phyloP scores from a whole-genome alignment of 225 moss, liverwort and hornwort genomes.

The Bryum argenteum region DNA sequence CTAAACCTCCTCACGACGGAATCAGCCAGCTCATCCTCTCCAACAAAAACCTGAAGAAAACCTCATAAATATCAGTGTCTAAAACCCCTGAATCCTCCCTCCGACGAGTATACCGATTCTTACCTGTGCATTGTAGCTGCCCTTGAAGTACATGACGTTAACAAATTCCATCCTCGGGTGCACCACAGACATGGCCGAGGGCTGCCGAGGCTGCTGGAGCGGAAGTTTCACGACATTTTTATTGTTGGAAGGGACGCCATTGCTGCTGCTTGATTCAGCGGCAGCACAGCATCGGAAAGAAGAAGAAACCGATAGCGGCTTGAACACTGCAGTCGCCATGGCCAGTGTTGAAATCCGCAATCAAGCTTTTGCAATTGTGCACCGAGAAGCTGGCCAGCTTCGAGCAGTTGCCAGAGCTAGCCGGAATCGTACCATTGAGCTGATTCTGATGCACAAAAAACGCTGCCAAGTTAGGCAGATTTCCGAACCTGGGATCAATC shows the following conservation, averaged over 20 bases:
- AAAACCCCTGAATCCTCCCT: neutral
- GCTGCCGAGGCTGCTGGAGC: slow-evolving; percentile 28
- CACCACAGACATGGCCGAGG: slow-evolving; percentile 43
- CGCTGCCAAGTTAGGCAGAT: neutral
- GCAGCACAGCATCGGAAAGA: slow-evolving; percentile 31
- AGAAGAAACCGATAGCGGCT: slow-evolving; percentile 27
- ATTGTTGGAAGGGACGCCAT: slow-evolving; percentile 18
- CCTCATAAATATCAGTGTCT: slow-evolving; percentile 1
- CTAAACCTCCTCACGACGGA: slow-evolving; percentile 89
- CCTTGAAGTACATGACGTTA: slow-evolving; percentile 92
- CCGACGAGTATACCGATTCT: neutral
- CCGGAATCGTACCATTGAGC: slow-evolving; percentile 34
- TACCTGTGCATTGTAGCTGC: slow-evolving; percentile 80
- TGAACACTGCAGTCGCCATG: slow-evolving; percentile 29
- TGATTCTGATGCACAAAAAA: slow-evolving; percentile 23
- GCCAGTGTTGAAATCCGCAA: slow-evolving; percentile 11
- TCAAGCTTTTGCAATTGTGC: slow-evolving; percentile 12
- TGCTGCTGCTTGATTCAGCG: slow-evolving; percentile 23
- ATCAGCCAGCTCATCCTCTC: slow-evolving; percentile 93
- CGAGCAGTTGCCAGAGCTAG: slow-evolving; percentile 44
- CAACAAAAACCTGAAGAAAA: slow-evolving; percentile 74
- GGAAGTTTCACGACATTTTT: slow-evolving; percentile 33
- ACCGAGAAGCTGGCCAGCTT: slow-evolving; percentile 35
- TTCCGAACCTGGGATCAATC: neutral
- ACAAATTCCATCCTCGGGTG: slow-evolving; percentile 78